Percentiles rank a stretch among this genome's conserved stretches.
Evolutionary conservation across 495 filamentous ascomycete species (phyloP).

Genomic region (Pseudoneurospora amorphoporcata): DNA sequence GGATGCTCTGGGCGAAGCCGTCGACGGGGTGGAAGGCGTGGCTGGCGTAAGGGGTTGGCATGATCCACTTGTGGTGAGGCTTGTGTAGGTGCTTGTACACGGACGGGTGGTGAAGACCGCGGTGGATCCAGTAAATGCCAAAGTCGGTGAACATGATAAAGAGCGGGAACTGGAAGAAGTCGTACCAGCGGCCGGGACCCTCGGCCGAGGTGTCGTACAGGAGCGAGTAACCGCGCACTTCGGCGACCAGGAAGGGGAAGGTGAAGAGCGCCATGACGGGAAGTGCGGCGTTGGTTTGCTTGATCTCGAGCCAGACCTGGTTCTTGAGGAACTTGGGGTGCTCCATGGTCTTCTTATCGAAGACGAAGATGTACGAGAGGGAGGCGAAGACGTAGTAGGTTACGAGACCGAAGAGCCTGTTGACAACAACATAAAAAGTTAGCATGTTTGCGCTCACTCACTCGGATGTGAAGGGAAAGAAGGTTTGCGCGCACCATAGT

Average conservation of each 20-base stretch:
- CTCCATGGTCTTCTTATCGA: slow-evolving; percentile 79
- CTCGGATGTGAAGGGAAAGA: not conserved
- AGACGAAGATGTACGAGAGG: slow-evolving; percentile 83
- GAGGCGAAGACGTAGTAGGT: slow-evolving; percentile 78
- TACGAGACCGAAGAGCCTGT: slow-evolving; percentile 74
- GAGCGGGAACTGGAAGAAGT: slow-evolving; percentile 77
- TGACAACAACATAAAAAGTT: not conserved
- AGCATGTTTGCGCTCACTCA: slow-evolving; percentile 1
- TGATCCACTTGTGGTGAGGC: slow-evolving; percentile 99
- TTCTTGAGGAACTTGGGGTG: slow-evolving; percentile 96
- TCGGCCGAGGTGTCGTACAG: slow-evolving; percentile 71
- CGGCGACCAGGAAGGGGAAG: slow-evolving; percentile 68
- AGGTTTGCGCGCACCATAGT: slow-evolving; percentile 58
- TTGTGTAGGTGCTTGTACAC: slow-evolving; percentile 90
- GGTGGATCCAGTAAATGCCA: slow-evolving; percentile 92
- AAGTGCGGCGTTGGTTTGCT: slow-evolving; percentile 61
- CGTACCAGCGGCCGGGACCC: slow-evolving; percentile 66
- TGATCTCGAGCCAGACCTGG: slow-evolving; percentile 80
- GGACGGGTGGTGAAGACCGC: slow-evolving; percentile 70
- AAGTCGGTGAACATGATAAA: slow-evolving; percentile 92
- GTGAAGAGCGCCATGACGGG: slow-evolving; percentile 81
- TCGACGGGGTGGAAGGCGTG: slow-evolving; percentile 95
- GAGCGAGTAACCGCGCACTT: slow-evolving; percentile 77
- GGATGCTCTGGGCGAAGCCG: slow-evolving; percentile 83
- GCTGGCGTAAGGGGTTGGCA: slow-evolving; percentile 88